These are phyloP conservation scores for Boletus pseudopeckii DNA, from an alignment of 768 basidiomycete genomes.

Conservation along the genomic window DNA sequence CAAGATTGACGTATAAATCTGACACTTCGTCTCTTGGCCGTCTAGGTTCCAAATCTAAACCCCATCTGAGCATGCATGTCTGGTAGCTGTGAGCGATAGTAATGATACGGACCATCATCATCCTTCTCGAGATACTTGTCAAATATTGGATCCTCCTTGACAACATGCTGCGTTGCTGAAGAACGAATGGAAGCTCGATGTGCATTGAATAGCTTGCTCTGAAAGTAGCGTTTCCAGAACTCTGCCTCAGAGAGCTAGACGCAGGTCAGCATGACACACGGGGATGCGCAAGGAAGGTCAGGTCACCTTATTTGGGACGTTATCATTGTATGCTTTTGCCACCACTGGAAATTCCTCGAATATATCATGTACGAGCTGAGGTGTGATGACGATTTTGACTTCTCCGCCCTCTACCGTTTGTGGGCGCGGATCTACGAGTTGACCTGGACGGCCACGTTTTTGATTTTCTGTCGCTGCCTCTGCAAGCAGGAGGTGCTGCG, in stretches of 20 bases:
- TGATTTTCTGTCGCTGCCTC: constrained; percentile 72
- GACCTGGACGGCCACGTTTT: constrained; percentile 77
- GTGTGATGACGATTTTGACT: constrained; percentile 85
- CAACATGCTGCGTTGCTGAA: constrained; percentile 76
- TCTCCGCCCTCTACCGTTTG: constrained; percentile 82
- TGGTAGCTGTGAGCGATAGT: background rate
- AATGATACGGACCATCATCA: constrained; percentile 71
- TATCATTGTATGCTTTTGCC: constrained; percentile 86
- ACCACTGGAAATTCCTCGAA: constrained; percentile 98
- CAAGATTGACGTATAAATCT: constrained; percentile 79
- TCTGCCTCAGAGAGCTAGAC: constrained; percentile 79
- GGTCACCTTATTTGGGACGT: constrained; percentile 79
- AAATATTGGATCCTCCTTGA: constrained; percentile 90
- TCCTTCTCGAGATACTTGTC: constrained; percentile 96
- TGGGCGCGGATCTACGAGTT: constrained; percentile 85
- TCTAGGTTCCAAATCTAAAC: constrained; percentile 73
- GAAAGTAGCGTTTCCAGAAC: constrained; percentile 98
- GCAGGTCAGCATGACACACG: background rate
- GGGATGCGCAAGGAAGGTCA: background rate
- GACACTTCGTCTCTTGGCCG: constrained; percentile 61
- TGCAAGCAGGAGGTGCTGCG: constrained; percentile 70
- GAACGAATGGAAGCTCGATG: constrained; percentile 92
- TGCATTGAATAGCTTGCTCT: constrained; percentile 91
- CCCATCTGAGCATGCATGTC: background rate
- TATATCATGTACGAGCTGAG: constrained; percentile 90